Percentiles rank a stretch among this genome's conserved stretches.
phyloP scores from a whole-genome alignment of 2,329 filamentous ascomycete species.

The Exophiala lecanii-corni region DNA sequence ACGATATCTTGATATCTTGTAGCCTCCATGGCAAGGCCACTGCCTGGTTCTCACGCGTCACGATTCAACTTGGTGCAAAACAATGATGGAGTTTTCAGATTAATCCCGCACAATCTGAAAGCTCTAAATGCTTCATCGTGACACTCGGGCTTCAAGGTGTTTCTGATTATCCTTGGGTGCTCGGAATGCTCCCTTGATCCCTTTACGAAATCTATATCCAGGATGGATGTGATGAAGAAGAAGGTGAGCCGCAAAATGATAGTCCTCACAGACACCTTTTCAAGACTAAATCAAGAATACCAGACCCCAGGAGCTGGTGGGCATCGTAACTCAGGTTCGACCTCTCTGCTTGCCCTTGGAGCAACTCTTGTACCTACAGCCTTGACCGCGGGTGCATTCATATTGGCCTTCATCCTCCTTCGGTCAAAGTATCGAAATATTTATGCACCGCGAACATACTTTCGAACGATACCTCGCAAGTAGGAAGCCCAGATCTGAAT shows the following conservation, averaged over 20 bases:
- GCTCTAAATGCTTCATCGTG: too few relatives aligned
- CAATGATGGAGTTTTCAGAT: too few relatives aligned
- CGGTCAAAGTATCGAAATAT: slow-evolving; percentile 44
- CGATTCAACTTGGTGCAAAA: too few relatives aligned
- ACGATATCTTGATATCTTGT: too few relatives aligned
- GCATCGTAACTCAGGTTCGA: slow-evolving; percentile 33
- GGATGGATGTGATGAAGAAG: slow-evolving; percentile 15
- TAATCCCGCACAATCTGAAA: too few relatives aligned
- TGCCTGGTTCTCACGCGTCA: too few relatives aligned
- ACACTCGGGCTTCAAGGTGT: too few relatives aligned
- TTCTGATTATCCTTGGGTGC: too few relatives aligned
- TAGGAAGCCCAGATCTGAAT: slow-evolving; percentile 20
- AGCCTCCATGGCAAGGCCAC: too few relatives aligned
- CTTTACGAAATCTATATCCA: too few relatives aligned
- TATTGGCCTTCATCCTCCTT: slow-evolving; percentile 44
- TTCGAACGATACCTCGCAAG: slow-evolving; percentile 30
- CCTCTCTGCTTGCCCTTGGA: slow-evolving; percentile 47
- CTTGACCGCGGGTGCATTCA: slow-evolving; percentile 41
- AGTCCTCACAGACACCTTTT: background rate
- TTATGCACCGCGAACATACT: slow-evolving; percentile 41
- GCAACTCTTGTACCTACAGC: slow-evolving; percentile 46
- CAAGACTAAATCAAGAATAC: background rate
- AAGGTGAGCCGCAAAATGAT: slow-evolving; percentile 12
- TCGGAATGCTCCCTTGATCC: too few relatives aligned
- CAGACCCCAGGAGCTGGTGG: slow-evolving; percentile 18